These are phyloP conservation scores for Heritiera fomes DNA, from an alignment of 345 rosid species.

Conservation along the genomic window DNA sequence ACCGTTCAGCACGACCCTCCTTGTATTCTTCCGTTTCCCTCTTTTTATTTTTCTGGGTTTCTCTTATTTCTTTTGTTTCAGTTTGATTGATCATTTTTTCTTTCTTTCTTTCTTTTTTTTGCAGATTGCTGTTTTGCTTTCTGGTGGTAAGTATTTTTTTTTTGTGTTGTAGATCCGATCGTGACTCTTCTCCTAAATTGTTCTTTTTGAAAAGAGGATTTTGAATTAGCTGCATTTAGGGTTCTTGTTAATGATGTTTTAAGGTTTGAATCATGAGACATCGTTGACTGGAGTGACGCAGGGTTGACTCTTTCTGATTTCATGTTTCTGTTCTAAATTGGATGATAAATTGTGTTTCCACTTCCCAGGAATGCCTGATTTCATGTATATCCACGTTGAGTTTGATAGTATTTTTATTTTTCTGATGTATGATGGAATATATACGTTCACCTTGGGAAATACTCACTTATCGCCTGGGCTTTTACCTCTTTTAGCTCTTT, in stretches of 20 bases:
- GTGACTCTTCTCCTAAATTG: constrained; percentile 4
- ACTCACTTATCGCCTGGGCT: neutral
- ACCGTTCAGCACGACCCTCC: constrained; percentile 66
- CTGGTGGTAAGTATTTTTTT: constrained; percentile 65
- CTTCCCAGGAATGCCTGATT: neutral
- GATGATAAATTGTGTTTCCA: neutral
- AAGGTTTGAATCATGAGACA: neutral
- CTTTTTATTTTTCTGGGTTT: neutral
- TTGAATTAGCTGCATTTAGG: neutral
- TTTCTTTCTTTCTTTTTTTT: neutral
- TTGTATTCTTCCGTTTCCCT: constrained; percentile 39
- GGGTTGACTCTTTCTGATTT: constrained; percentile 12
- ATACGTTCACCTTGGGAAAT: neutral
- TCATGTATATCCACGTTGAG: no score
- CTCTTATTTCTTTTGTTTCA: neutral
- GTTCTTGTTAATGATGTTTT: neutral
- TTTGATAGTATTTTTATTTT: neutral
- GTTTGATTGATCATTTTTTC: constrained; percentile 7
- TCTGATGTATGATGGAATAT: neutral
- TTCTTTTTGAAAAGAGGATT: neutral
- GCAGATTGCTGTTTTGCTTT: constrained; percentile 86
- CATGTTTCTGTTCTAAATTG: constrained; percentile 8
- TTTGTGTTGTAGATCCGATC: constrained; percentile 20
- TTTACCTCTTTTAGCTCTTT: neutral
- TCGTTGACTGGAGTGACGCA: constrained; percentile 4